Evolutionary conservation across 2,329 filamentous ascomycete genomes (phyloP), one percentile per base, ranked within the genome.

Genomic region (Chalaropsis thielavioides): DNA sequence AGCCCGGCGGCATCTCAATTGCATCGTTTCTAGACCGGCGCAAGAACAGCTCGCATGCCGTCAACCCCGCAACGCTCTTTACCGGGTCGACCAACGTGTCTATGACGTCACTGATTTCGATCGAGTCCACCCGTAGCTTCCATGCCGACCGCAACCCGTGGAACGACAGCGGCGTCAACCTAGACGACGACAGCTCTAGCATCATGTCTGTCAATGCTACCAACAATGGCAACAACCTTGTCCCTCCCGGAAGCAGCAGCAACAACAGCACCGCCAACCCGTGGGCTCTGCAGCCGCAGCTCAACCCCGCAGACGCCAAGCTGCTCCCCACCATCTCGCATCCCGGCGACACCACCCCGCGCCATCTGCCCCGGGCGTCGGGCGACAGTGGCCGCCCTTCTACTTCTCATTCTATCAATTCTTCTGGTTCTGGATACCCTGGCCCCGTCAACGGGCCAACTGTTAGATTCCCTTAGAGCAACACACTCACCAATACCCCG

Each of bases 91-190:
- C 80, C 78, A 92, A 92, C 71, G 88, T 89, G 64, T 96, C 92
- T 69, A 96, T 95, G 78, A 94, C 92, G 61, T 96, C 92, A 41
- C 85, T 97, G 70, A 92, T 95, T 70, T 96, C 91, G 68, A 92
- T 96, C 75, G 92, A 97, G 76, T 96, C 92, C 61, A 91, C 91
- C 43, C 89, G 92, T 73, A 96, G 91, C 78, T 86, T 87, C 75
- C 86, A 86, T 69, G 90, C 90, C 70, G 95, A 96, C 75, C 89
- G 92, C 75, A 96, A 96, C 77, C 92, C 92, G 68, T 97, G 92
- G 92, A 96, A 96, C 74, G 92, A 97, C 75, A 95, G 90, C 72
- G 92, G 92, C 71, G 91, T 96, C 73, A 96, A 96, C 74, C 84
- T 96, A 70, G 81, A 89, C 68, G 92, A 96, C 71, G 90, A 96